Base-by-base conservation (phyloP, 1,139 yeast genomes). In the Saccharomyces hybrid region DNA sequence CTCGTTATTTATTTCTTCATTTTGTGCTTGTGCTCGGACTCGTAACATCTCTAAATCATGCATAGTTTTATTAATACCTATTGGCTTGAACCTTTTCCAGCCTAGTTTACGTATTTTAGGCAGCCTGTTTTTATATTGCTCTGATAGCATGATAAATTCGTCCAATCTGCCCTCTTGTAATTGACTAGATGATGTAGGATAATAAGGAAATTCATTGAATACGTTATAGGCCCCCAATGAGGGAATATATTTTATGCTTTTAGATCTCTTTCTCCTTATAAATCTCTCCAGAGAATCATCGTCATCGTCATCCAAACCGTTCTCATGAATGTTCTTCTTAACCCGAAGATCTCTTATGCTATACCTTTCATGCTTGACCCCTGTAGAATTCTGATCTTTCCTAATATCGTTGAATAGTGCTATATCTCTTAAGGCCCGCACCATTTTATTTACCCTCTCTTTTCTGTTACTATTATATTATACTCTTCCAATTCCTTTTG, bases 1-100 rank as follows among this genome's bases (percentile, higher is more conserved):
- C 42, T 34, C 48, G 12, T 54, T 34, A 32, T 49, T 48, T 12
- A 42, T 34, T 32, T 47, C 42, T 12, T 46, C 48, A 11, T 28
- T 38, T 8, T 19, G 27, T n/a, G 32, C 12, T 26, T n/a, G 32
- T 47, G 41, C 24, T 32, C 44, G 26, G n/a, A 24, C 29, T 47
- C 47, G 12, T 47, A 38, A 16, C 47, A 59, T 59, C 41, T 58
- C 57, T 16, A 57, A 46, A 42, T 59, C 59, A 27, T 57, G 52
- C 61, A 62, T 51, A 1, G 67, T 64, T 28, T 59, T 60, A 4
- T 54, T 58, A 8, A 66, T 55, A 8, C 71, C 71, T 28, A 68
- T 59, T 2, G 71, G 69, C 41, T 58, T 55, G 9, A 68, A 56
- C 32, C 50, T 48, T 38, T 60, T 55, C 56, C 59, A 56, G 1